These are phyloP conservation scores for Penicillium psychrosexuale DNA, from an alignment of 2,329 filamentous ascomycete species.

Conservation along the genomic window DNA sequence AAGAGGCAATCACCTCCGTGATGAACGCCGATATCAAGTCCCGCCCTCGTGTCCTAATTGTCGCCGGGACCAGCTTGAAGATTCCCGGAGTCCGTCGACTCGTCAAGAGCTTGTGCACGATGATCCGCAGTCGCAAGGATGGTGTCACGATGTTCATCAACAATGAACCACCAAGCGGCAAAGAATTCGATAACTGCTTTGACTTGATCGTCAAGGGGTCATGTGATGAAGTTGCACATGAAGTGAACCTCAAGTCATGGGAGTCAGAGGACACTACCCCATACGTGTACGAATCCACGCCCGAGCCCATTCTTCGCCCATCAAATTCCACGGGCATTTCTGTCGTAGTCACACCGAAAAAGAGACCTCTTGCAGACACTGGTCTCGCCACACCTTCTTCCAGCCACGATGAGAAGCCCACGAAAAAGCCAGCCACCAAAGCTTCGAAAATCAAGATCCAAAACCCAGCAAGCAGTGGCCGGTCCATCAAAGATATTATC, in stretches of 20 bases:
- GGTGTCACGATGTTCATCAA: constrained; percentile 95
- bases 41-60: constrained; percentile 85
- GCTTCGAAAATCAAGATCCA: constrained; percentile 7
- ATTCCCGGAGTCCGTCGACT: constrained; percentile 89
- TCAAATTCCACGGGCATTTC: constrained; percentile 19
- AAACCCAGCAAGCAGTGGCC: constrained; percentile 34
- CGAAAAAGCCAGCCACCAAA: constrained; percentile 20
- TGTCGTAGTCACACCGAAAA: constrained; percentile 44
- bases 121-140: constrained; percentile 72
- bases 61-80: constrained; percentile 93
- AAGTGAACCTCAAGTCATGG: constrained; percentile 62
- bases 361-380: constrained; percentile 32
- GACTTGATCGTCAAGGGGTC: constrained; percentile 84
- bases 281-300: constrained; percentile 33
- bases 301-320: constrained; percentile 14
- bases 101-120: constrained; percentile 83
- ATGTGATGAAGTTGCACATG: constrained; percentile 79
- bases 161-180: constrained; percentile 74
- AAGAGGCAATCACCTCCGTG: constrained; percentile 91
- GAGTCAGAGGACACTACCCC: constrained; percentile 43
- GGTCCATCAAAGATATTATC: constrained; percentile 27
- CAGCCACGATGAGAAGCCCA: constrained; percentile 37
- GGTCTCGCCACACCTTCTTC: constrained; percentile 45
- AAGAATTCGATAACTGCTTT: constrained; percentile 88
- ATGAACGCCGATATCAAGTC: constrained; percentile 80